Evolutionary conservation across 768 basidiomycete species (phyloP).

Genomic region (Cystofilobasidium bisporidii): DNA sequence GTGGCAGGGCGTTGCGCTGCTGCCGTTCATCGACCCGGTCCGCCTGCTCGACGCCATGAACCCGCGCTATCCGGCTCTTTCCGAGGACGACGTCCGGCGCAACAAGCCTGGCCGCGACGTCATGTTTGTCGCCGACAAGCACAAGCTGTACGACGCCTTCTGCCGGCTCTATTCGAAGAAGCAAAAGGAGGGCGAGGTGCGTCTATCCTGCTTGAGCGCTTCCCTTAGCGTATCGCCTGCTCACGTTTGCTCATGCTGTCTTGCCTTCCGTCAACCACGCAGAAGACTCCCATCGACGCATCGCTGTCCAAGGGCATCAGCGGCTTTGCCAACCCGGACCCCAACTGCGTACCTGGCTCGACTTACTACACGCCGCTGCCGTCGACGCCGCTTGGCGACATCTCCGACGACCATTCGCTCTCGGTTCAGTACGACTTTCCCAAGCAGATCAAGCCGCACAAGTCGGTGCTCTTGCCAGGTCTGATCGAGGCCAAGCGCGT

Average conservation of each 20-base stretch:
- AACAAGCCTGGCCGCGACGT: conserved; percentile 78
- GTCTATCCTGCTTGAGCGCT: neutral
- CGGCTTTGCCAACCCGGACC: conserved; percentile 71
- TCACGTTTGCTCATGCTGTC: conserved; percentile 13
- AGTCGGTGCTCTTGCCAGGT: conserved; percentile 69
- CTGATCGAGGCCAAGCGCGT: conserved; percentile 52
- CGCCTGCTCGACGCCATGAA: conserved; percentile 78
- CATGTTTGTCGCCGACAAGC: conserved; percentile 72
- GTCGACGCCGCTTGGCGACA: conserved; percentile 56
- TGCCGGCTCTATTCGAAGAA: conserved; percentile 84
- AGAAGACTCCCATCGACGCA: conserved; percentile 68
- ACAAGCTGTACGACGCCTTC: conserved; percentile 76
- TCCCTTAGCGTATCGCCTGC: no score
- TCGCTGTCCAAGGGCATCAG: conserved; percentile 65
- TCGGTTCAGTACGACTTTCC: conserved; percentile 86
- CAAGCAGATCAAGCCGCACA: conserved; percentile 71
- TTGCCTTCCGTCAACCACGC: conserved; percentile 10
- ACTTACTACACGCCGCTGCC: conserved; percentile 71
- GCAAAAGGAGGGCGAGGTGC: conserved; percentile 62
- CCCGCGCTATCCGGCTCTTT: conserved; percentile 49
- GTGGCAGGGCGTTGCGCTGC: conserved; percentile 94
- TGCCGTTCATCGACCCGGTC: conserved; percentile 87
- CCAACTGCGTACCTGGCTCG: conserved; percentile 81
- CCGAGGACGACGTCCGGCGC: conserved; percentile 68
- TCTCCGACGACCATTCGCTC: conserved; percentile 75